Percentiles rank a stretch among this genome's conserved stretches.
These are phyloP conservation scores for Chloris gayana DNA, from an alignment of 176 grass and related monocot genomes.

Conservation along the genomic window DNA sequence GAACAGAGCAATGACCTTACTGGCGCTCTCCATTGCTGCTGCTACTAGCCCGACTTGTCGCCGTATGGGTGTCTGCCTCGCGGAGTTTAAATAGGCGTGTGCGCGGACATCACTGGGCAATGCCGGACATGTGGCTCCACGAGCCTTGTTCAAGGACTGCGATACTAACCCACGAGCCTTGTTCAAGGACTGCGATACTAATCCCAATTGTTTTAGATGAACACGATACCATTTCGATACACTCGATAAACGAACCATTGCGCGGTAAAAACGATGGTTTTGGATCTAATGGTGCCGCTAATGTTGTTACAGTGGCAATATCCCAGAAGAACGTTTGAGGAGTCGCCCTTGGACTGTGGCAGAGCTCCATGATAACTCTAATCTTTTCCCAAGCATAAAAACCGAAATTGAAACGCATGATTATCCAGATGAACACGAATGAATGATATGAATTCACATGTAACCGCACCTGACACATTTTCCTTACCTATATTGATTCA, in stretches of 20 bases:
- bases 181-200: neutral
- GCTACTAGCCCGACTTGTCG: neutral
- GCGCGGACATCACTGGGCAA: too few relatives aligned
- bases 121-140: too few relatives aligned
- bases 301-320: neutral
- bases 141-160: neutral
- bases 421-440: too few relatives aligned
- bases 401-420: too few relatives aligned
- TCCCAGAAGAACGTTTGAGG: neutral
- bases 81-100: neutral
- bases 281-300: neutral
- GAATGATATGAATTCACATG: too few relatives aligned
- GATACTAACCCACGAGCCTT: too few relatives aligned
- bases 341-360: neutral
- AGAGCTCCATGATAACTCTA: too few relatives aligned
- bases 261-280: conserved; percentile 11
- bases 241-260: neutral
- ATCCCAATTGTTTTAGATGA: neutral
- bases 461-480: too few relatives aligned
- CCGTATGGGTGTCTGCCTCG: neutral
- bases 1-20: neutral
- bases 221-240: neutral
- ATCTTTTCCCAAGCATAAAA: too few relatives aligned
- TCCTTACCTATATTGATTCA: too few relatives aligned
- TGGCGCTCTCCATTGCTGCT: neutral